Percentiles rank a stretch among this genome's conserved stretches.
phyloP scores from a whole-genome alignment of 1,139 yeast genomes.

The Hyphopichia wangnamkhiaoensis region DNA sequence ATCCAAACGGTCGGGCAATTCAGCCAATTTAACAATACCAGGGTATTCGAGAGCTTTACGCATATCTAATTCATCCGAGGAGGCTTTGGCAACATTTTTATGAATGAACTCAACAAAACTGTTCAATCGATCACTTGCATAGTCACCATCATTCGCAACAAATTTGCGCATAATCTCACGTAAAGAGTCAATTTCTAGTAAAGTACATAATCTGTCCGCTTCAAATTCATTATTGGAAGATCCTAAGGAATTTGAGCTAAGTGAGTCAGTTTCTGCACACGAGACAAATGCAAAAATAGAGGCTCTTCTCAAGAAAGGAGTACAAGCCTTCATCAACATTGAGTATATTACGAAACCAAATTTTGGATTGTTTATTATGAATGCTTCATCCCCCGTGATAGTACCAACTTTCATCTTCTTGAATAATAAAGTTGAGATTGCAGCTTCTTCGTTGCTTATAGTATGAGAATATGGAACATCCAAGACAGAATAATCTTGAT shows the following conservation, averaged over 20 bases:
- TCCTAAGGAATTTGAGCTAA: constrained; percentile 18
- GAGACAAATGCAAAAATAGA: constrained; percentile 60
- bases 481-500: constrained; percentile 23
- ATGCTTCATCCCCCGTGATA: constrained; percentile 11
- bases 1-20: constrained; percentile 69
- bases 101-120: constrained; percentile 17
- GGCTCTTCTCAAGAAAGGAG: constrained; percentile 70
- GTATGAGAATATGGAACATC: constrained; percentile 37
- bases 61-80: constrained; percentile 12
- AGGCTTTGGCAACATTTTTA: constrained; percentile 3
- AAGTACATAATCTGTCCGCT: constrained; percentile 56
- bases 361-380: constrained; percentile 15
- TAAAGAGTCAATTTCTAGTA: constrained; percentile 53
- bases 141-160: constrained; percentile 17
- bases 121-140: constrained; percentile 14
- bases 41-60: constrained; percentile 56
- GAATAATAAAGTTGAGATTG: constrained; percentile 18
- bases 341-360: constrained; percentile 49
- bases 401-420: constrained; percentile 11
- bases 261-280: constrained; percentile 55
- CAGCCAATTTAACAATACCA: constrained; percentile 59
- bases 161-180: constrained; percentile 11
- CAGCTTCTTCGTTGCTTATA: constrained; percentile 19
- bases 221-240: constrained; percentile 40
- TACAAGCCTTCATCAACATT: constrained; percentile 54